Percentiles rank a stretch among this genome's conserved stretches.
Evolutionary conservation across 2,329 filamentous ascomycete species (phyloP).

Genomic region (Orbilia blumenaviensis): DNA sequence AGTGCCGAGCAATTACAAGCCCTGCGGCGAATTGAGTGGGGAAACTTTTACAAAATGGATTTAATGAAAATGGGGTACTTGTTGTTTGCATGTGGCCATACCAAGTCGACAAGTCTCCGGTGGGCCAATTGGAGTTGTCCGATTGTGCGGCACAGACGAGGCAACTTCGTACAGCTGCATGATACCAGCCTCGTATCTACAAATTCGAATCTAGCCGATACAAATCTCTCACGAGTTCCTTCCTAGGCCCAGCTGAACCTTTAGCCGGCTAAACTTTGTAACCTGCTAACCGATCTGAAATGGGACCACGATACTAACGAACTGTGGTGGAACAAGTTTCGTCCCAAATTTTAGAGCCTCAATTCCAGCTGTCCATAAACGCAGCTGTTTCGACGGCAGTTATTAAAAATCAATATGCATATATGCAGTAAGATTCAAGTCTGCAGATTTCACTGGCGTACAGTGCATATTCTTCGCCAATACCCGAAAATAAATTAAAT

Average conservation of each 20-base stretch:
- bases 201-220: neutral
- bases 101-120: no score
- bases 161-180: neutral
- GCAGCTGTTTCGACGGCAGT: neutral
- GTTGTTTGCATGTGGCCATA: neutral
- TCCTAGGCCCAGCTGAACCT: neutral
- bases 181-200: neutral
- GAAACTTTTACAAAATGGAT: neutral
- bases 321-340: no score
- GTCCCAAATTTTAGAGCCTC: neutral
- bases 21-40: neutral
- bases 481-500: neutral
- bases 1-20: no score
- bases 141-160: slow-evolving; percentile 21
- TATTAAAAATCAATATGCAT: no score
- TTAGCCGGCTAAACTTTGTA: neutral
- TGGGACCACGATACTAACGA: no score
- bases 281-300: neutral
- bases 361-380: neutral
- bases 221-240: neutral
- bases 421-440: neutral
- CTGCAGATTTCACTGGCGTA: no score
- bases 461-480: neutral
- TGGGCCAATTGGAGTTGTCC: slow-evolving; percentile 3
- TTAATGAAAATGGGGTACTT: neutral